These are phyloP conservation scores for Peronospora farinosa DNA, from an alignment of 352 stramenopile genomes.

Conservation along the genomic window DNA sequence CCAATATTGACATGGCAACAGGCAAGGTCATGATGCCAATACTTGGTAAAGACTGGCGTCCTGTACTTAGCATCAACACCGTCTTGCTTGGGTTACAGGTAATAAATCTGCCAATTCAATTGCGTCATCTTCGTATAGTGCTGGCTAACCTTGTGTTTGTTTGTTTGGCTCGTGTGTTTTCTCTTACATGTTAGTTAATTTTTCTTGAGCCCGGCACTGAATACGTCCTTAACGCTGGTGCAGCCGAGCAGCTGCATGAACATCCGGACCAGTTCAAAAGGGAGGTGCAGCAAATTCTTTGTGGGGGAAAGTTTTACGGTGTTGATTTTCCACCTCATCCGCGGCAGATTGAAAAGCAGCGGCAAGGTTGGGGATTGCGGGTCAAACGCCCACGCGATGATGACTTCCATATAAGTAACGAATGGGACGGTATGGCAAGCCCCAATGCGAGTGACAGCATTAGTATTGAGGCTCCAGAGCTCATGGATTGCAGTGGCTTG, in stretches of 20 bases:
- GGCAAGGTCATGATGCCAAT: conserved; percentile 85
- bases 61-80: conserved; percentile 81
- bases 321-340: conserved; percentile 57
- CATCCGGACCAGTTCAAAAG: conserved; percentile 43
- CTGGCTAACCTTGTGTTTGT: background rate
- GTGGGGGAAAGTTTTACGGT: conserved; percentile 51
- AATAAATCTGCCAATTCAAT: background rate
- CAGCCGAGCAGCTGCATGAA: conserved; percentile 49
- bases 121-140: background rate
- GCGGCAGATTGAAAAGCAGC: conserved; percentile 48
- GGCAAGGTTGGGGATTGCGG: conserved; percentile 41
- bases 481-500: conserved; percentile 36
- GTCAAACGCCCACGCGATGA: conserved; percentile 49
- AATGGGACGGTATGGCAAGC: conserved; percentile 31
- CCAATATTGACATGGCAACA: conserved; percentile 68
- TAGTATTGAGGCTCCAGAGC: conserved; percentile 21
- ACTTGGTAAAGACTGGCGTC: conserved; percentile 76
- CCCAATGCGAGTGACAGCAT: conserved; percentile 16
- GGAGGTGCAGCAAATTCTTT: conserved; percentile 60
- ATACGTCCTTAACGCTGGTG: conserved; percentile 50
- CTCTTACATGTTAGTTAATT: conserved; percentile 42
- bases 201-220: conserved; percentile 73
- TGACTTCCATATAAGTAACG: conserved; percentile 24
- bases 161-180: background rate
- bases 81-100: conserved; percentile 81